Base-by-base conservation (phyloP, 2,329 filamentous ascomycete genomes). In the Emergomyces africanus region DNA sequence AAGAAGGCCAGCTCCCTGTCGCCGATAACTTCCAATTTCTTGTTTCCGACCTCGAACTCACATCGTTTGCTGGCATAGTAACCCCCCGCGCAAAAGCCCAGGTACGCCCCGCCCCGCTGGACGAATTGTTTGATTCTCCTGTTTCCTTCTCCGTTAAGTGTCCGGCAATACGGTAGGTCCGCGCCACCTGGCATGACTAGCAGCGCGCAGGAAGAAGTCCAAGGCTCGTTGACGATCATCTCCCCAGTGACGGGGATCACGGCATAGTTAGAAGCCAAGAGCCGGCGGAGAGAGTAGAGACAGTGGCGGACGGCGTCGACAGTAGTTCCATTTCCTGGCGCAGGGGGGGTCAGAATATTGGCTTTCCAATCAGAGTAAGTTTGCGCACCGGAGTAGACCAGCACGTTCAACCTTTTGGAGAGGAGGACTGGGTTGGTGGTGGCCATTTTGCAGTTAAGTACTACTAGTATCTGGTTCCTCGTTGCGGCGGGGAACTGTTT, bases 131-230 rank as follows among this genome's bases (percentile, higher is more conserved):
- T 78, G 71, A 99, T 96, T 64, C 83, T 82, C 41, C 87, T 81
- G 72, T 97, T 99, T 1, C 92, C 94, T 57, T 84, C 79, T 41
- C 94, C 94, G 71, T 97, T 94, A 63, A 99, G 81, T 2, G 84
- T 85, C 33, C 88, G 85, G 72, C 91, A 95, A 73, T 96, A 99
- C 55, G 88, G 89, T 57, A 95, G 79, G 69, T 99, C 94, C n/a
- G 89, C 92, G 37, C 94, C 94, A 25, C 94, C 94, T 1, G 94
- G 94, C 57, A 99, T 84, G 1, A 97, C 91, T 6, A 99, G 81
- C 10, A 97, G 81, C 0, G 90, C 90, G 71, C 92, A 97, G 1
- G 89, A 87, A 2, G 87, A 77, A 0, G 84, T 81, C 94, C 94
- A 99, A 14, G 94, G 94, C 71, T 99, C 94, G 64, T 91, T 90